These are phyloP conservation scores for Magnolia sinica DNA, from an alignment of 164 flowering plant genomes.

Conservation along the genomic window DNA sequence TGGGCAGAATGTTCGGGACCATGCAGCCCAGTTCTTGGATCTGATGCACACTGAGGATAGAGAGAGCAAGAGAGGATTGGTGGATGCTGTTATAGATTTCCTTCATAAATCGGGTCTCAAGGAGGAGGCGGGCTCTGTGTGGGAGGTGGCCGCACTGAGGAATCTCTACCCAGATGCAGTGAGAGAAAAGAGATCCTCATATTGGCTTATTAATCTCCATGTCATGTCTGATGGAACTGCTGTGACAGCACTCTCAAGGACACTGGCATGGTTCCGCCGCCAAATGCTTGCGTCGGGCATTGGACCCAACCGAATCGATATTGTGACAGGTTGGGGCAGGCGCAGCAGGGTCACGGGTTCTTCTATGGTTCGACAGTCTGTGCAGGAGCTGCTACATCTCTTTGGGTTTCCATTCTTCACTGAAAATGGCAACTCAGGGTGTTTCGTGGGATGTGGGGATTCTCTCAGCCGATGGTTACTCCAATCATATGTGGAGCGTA, in stretches of 20 bases:
- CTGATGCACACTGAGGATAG: constrained; percentile 87
- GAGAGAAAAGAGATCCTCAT: constrained; percentile 64
- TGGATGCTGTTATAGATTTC: constrained; percentile 92
- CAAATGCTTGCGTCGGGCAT: constrained; percentile 64
- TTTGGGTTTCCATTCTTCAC: constrained; percentile 81
- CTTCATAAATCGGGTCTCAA: constrained; percentile 91
- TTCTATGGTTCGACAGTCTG: constrained; percentile 81
- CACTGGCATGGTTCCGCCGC: constrained; percentile 83
- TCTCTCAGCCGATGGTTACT: constrained; percentile 73
- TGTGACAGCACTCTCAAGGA: constrained; percentile 82
- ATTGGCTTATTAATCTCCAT: constrained; percentile 96
- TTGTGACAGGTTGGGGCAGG: constrained; percentile 98
- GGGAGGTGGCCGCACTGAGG: constrained; percentile 94
- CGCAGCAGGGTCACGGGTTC: constrained; percentile 90
- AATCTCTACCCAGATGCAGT: constrained; percentile 91
- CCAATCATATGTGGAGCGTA: constrained; percentile 79
- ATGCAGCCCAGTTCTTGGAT: constrained; percentile 64
- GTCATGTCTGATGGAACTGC: constrained; percentile 99
- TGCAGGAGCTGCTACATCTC: constrained; percentile 64
- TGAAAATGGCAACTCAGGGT: constrained; percentile 84
- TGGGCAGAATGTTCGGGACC: constrained; percentile 87
- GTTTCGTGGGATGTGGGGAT: constrained; percentile 92
- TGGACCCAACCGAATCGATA: constrained; percentile 71
- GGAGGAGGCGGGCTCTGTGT: constrained; percentile 93
- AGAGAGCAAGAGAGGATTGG: constrained; percentile 90